Percentiles rank a stretch among this genome's conserved stretches.
Conservation (phyloP, 257 asterid species). For the Pogostemon cablin region DNA sequence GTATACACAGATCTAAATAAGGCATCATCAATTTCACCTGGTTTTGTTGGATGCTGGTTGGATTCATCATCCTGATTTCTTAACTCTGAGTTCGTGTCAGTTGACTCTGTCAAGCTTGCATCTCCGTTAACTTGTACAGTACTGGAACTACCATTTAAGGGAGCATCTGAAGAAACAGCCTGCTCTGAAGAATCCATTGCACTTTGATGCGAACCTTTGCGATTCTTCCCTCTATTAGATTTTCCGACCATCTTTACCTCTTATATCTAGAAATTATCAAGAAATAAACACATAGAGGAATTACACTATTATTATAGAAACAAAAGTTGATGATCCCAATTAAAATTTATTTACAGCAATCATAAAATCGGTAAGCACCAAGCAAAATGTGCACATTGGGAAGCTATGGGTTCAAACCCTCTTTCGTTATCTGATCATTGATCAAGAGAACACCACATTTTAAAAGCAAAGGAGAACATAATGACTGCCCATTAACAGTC, state of each 20-base stretch:
- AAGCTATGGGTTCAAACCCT: not conserved
- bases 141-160: conserved; percentile 39
- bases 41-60: conserved; percentile 48
- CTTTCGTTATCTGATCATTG: not conserved
- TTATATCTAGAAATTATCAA: conserved; percentile 30
- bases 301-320: conserved; percentile 9
- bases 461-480: not conserved
- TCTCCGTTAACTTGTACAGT: conserved; percentile 53
- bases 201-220: conserved; percentile 55
- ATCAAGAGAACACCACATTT: conserved; percentile 6
- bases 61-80: conserved; percentile 44
- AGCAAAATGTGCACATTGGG: not conserved
- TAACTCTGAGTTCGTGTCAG: conserved; percentile 39
- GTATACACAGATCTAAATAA: not conserved
- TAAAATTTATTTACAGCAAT: not conserved
- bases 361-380: not conserved
- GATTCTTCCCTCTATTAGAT: conserved; percentile 69
- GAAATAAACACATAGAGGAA: conserved; percentile 20
- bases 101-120: conserved; percentile 36
- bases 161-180: conserved; percentile 46
- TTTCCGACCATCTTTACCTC: conserved; percentile 71
- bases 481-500: not conserved
- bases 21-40: conserved; percentile 44
- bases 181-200: conserved; percentile 40
- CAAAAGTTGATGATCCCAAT: conserved; percentile 3